Conservation (phyloP, 2,329 filamentous ascomycete species). For the Tetracladium maxilliforme region DNA sequence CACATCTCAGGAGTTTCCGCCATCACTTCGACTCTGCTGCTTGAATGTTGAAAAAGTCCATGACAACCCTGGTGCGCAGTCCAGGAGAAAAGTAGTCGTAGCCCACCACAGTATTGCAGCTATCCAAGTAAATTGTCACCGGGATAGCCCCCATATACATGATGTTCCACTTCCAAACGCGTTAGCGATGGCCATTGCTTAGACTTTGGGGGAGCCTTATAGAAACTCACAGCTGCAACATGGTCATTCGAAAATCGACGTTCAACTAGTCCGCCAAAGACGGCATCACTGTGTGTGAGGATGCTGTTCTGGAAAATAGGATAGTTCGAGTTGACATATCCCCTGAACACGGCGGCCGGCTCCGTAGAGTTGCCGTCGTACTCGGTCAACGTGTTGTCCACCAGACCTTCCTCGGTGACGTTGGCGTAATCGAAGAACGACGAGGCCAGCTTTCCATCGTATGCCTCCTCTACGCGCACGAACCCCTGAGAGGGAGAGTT, state of each 20-base stretch:
- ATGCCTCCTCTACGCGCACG: slow-evolving; percentile 17
- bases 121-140: slow-evolving; percentile 18
- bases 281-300: slow-evolving; percentile 10
- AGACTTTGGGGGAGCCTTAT: not conserved
- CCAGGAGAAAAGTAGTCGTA: slow-evolving; percentile 19
- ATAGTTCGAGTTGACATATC: slow-evolving; percentile 21
- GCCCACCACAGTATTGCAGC: slow-evolving; percentile 17
- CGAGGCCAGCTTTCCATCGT: slow-evolving; percentile 12
- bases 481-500: slow-evolving; percentile 15
- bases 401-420: slow-evolving; percentile 16
- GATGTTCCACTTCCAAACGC: slow-evolving; percentile 16
- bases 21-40: too few species aligned
- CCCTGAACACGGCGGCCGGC: slow-evolving; percentile 14
- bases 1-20: too few species aligned
- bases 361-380: slow-evolving; percentile 6
- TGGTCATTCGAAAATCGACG: slow-evolving; percentile 4
- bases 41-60: slow-evolving; percentile 16
- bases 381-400: slow-evolving; percentile 18
- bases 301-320: slow-evolving; percentile 16
- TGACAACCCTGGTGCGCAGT: slow-evolving; percentile 13
- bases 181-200: not conserved
- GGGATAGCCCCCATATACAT: slow-evolving; percentile 19
- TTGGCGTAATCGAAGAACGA: slow-evolving; percentile 21
- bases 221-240: slow-evolving; percentile 5
- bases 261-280: slow-evolving; percentile 8